Percentiles rank a stretch among this genome's conserved stretches.
Conservation (phyloP, 2,329 filamentous ascomycete species). For the Penicillium sp. region DNA sequence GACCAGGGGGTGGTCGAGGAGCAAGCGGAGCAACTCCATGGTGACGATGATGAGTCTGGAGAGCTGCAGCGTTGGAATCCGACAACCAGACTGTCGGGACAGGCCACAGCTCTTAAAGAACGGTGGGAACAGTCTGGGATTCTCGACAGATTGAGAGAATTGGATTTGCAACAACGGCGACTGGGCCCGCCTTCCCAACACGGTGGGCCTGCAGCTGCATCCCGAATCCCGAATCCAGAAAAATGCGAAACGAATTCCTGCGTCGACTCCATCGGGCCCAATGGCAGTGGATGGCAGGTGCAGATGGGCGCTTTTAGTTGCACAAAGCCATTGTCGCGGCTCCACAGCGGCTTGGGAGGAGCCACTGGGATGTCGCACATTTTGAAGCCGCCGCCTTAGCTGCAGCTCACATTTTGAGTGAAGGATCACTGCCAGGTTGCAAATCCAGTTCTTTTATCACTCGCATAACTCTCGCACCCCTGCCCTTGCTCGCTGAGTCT, state of each 20-base stretch:
- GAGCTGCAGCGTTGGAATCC: slow-evolving; percentile 6
- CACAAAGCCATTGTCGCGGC: neutral
- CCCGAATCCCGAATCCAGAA: neutral
- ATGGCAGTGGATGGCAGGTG: neutral
- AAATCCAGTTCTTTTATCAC: neutral
- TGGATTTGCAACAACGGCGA: neutral
- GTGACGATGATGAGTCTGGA: neutral
- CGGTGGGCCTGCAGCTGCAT: neutral
- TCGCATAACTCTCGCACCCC: neutral
- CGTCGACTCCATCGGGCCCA: neutral
- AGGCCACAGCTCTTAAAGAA: neutral
- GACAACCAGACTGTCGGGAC: slow-evolving; percentile 7
- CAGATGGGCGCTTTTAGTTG: neutral
- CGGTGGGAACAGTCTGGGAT: neutral
- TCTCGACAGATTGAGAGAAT: neutral
- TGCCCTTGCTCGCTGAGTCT: neutral
- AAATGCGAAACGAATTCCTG: neutral
- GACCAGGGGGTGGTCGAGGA: slow-evolving; percentile 10
- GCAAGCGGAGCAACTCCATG: slow-evolving; percentile 14
- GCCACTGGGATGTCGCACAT: neutral
- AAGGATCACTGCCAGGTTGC: neutral
- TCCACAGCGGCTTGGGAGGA: neutral
- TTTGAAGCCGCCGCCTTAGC: neutral
- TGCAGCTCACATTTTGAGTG: neutral
- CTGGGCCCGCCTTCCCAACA: neutral